Evolutionary conservation across 129 eudicot species (phyloP).

Genomic region (Ambrosia trifida): DNA sequence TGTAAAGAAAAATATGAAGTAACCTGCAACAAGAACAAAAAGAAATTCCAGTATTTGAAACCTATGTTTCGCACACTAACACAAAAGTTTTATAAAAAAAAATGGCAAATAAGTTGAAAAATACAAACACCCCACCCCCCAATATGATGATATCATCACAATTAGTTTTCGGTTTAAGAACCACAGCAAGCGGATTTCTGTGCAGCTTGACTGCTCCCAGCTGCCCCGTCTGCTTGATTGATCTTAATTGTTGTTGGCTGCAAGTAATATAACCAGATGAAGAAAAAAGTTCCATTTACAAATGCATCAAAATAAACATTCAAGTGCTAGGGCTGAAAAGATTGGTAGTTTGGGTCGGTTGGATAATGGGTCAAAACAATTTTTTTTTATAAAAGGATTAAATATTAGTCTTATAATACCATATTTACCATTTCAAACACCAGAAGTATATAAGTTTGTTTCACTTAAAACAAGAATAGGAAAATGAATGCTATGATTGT

Average conservation of each 20-base stretch:
- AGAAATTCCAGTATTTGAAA: slow-evolving; percentile 13
- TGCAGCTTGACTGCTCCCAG: slow-evolving; percentile 36
- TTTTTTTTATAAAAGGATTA: not conserved
- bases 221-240: slow-evolving; percentile 37
- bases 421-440: no score
- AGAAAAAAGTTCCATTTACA: not conserved
- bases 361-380: not conserved
- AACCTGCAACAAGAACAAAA: slow-evolving; percentile 22
- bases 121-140: slow-evolving; percentile 28
- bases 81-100: slow-evolving; percentile 27
- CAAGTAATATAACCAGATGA: not conserved
- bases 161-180: slow-evolving; percentile 20
- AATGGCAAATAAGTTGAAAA: slow-evolving; percentile 33
- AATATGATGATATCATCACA: slow-evolving; percentile 29
- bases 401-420: not conserved
- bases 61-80: slow-evolving; percentile 43
- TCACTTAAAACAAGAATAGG: not conserved
- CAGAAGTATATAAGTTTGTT: not conserved
- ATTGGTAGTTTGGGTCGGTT: not conserved
- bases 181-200: slow-evolving; percentile 53
- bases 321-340: not conserved
- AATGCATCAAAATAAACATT: not conserved
- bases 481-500: not conserved
- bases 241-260: slow-evolving; percentile 47
- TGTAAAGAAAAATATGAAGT: slow-evolving; percentile 8